Conservation (phyloP, 305 asterid genomes). For the Solanum hybrid region DNA sequence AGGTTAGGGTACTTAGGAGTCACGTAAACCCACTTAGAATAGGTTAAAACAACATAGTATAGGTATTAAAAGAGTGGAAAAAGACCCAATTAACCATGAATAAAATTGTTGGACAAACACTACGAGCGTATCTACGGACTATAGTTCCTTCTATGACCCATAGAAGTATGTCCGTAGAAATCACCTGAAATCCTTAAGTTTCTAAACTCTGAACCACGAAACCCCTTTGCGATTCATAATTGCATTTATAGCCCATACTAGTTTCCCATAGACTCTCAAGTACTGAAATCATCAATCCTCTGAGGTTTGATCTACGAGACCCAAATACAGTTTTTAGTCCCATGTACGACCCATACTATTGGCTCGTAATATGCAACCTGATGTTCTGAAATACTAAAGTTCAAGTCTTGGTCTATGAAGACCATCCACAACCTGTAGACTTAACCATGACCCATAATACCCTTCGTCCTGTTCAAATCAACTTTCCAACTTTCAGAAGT, state of each 20-base stretch:
- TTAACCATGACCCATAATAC: neutral
- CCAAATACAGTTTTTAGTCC: neutral
- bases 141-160: neutral
- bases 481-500: neutral
- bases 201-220: neutral
- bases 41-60: neutral
- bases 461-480: neutral
- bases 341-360: neutral
- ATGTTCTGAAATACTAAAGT: neutral
- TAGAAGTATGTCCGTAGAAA: too few species aligned
- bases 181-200: neutral
- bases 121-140: neutral
- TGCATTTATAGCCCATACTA: neutral
- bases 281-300: neutral
- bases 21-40: neutral
- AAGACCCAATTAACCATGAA: neutral
- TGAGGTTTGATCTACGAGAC: neutral
- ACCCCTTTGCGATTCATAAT: neutral
- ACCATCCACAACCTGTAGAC: neutral
- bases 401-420: neutral
- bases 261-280: too few species aligned
- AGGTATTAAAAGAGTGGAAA: neutral
- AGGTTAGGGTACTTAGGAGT: neutral
- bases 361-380: neutral
- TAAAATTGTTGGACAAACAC: neutral